Conservation (phyloP, 2,329 filamentous ascomycete genomes). For the Penicillium sp. region DNA sequence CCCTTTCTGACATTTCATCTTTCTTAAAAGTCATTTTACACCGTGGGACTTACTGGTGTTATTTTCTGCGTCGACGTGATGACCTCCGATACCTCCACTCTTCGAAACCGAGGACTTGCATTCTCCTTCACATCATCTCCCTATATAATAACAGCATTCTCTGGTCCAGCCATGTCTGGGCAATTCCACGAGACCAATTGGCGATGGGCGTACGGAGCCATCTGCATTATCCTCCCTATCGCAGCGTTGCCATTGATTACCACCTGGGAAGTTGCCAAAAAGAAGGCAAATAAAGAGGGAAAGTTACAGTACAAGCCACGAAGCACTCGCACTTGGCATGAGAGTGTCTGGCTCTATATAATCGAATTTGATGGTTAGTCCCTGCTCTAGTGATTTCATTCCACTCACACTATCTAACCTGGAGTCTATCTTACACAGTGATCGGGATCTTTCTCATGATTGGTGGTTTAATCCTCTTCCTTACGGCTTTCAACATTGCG, state of each 20-base stretch:
- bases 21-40: slow-evolving; percentile 53
- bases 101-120: slow-evolving; percentile 64
- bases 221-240: slow-evolving; percentile 63
- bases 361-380: slow-evolving; percentile 62
- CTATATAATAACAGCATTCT: slow-evolving; percentile 59
- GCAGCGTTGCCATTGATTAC: slow-evolving; percentile 60
- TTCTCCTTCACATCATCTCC: slow-evolving; percentile 64
- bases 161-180: slow-evolving; percentile 58
- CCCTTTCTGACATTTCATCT: slow-evolving; percentile 15
- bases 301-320: slow-evolving; percentile 46
- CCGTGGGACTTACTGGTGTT: slow-evolving; percentile 60
- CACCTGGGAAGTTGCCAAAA: slow-evolving; percentile 59
- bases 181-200: slow-evolving; percentile 59
- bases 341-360: slow-evolving; percentile 57
- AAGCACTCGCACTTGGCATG: slow-evolving; percentile 49
- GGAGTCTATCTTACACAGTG: slow-evolving; percentile 33
- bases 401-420: background rate
- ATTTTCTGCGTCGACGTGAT: slow-evolving; percentile 62
- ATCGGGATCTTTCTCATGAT: slow-evolving; percentile 65
- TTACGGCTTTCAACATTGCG: slow-evolving; percentile 49
- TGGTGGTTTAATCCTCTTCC: slow-evolving; percentile 63
- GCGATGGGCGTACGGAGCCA: slow-evolving; percentile 67
- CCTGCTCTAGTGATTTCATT: background rate
- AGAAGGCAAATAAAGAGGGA: slow-evolving; percentile 61
- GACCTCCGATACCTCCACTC: slow-evolving; percentile 63